These are phyloP conservation scores for Alternaria infectoria DNA, from an alignment of 2,329 filamentous ascomycete genomes.

Conservation along the genomic window DNA sequence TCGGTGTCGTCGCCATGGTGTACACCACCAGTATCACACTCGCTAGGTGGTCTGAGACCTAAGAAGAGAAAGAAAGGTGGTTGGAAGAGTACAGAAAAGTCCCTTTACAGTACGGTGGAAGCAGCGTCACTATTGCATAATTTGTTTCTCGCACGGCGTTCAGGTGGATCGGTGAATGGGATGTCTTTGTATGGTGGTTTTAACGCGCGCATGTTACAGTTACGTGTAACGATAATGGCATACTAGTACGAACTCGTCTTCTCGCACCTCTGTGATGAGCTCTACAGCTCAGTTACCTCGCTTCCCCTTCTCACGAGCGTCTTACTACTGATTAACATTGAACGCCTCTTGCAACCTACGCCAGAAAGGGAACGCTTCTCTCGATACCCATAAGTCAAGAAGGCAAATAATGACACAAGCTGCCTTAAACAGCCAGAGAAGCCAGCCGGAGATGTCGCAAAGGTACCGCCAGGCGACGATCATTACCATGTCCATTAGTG, in stretches of 20 bases:
- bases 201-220: background rate
- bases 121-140: slow-evolving; percentile 1
- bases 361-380: background rate
- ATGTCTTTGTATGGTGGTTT: background rate
- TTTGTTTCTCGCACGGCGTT: slow-evolving; percentile 3
- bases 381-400: background rate
- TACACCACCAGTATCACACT: slow-evolving; percentile 73
- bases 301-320: background rate
- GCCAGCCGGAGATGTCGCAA: background rate
- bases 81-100: background rate
- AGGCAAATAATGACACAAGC: background rate
- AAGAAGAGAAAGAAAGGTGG: background rate
- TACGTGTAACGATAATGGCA: background rate
- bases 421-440: accelerated
- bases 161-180: background rate
- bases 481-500: background rate
- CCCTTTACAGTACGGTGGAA: background rate
- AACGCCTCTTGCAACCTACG: background rate
- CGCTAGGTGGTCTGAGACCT: slow-evolving; percentile 37
- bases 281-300: background rate
- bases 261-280: background rate
- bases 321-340: background rate
- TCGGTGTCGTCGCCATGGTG: slow-evolving; percentile 74
- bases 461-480: background rate
- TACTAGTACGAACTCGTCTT: background rate